A percentile compares a stretch with the other conserved stretches of the same genome.
These are phyloP conservation scores for Malus hybrid DNA, from an alignment of 331 rosid species.

Conservation along the genomic window DNA sequence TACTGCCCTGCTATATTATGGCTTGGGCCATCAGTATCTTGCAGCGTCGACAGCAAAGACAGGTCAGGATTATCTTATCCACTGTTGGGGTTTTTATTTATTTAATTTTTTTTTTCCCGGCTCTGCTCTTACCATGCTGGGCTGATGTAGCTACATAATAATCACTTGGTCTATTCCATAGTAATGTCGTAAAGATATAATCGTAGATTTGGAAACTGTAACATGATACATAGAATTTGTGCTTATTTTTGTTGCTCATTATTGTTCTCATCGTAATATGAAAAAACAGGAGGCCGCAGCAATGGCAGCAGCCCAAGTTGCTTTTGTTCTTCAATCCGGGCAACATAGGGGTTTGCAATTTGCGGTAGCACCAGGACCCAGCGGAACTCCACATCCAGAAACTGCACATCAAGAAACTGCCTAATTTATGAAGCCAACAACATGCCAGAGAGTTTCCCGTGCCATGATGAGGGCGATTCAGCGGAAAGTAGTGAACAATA, in stretches of 20 bases:
- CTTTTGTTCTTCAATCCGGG: conserved; percentile 83
- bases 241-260: neutral
- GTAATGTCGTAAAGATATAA: neutral
- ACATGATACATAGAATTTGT: neutral
- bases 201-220: neutral
- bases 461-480: conserved; percentile 9
- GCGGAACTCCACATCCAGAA: conserved; percentile 5
- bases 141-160: neutral
- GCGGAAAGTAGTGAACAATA: conserved; percentile 5
- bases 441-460: conserved; percentile 6
- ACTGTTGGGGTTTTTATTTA: no score
- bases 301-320: conserved; percentile 94
- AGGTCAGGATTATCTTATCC: conserved; percentile 29
- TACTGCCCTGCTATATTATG: conserved; percentile 44
- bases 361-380: conserved; percentile 63
- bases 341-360: conserved; percentile 77
- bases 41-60: conserved; percentile 94
- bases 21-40: conserved; percentile 67
- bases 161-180: neutral
- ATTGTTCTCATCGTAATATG: conserved; percentile 3
- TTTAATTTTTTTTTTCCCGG: neutral
- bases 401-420: conserved; percentile 35
- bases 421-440: conserved; percentile 19
- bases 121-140: neutral
- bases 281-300: conserved; percentile 81